Evolutionary conservation across 768 basidiomycete genomes (phyloP).

Genomic region (Rossbeevera mucosa): DNA sequence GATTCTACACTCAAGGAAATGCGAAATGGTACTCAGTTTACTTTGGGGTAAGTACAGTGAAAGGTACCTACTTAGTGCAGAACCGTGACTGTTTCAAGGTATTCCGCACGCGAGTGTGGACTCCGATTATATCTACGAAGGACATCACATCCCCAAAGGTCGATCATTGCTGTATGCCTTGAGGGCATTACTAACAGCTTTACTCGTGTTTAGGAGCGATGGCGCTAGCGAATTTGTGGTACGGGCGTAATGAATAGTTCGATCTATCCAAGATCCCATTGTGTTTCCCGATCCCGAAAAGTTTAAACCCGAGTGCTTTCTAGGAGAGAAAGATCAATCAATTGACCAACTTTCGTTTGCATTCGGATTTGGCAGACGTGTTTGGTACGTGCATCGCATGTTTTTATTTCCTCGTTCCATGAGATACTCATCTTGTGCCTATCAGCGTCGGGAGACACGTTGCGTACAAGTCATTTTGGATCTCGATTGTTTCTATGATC

Average conservation of each 20-base stretch:
- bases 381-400: constrained; percentile 4
- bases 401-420: background rate
- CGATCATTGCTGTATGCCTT: constrained; percentile 9
- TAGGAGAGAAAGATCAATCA: constrained; percentile 7
- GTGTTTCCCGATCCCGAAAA: constrained; percentile 35
- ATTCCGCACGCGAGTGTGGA: constrained; percentile 32
- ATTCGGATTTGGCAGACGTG: constrained; percentile 41
- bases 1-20: constrained; percentile 22
- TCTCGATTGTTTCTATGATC: constrained; percentile 21
- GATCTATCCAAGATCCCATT: constrained; percentile 25
- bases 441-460: constrained; percentile 41
- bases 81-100: constrained; percentile 10
- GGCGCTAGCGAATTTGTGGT: constrained; percentile 19
- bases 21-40: constrained; percentile 21
- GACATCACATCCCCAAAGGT: constrained; percentile 51
- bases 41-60: constrained; percentile 7
- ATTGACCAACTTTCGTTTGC: constrained; percentile 18
- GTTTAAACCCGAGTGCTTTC: constrained; percentile 38
- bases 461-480: constrained; percentile 36
- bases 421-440: background rate
- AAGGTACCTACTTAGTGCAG: background rate
- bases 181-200: background rate
- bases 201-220: constrained; percentile 14
- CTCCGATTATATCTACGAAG: constrained; percentile 41
- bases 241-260: background rate